These are phyloP conservation scores for Ceriops decandra DNA, from an alignment of 345 rosid species.

Conservation along the genomic window DNA sequence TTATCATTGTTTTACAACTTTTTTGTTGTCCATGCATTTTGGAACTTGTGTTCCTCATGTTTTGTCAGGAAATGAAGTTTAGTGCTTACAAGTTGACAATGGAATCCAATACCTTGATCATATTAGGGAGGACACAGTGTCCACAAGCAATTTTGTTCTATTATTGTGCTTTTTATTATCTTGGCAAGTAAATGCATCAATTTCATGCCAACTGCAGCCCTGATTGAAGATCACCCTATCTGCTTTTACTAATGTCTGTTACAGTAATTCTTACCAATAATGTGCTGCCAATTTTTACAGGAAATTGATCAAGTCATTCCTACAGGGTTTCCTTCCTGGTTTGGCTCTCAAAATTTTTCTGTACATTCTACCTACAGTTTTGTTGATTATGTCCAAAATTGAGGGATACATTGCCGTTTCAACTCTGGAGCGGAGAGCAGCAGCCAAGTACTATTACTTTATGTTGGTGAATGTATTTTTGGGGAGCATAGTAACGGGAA, in stretches of 20 bases:
- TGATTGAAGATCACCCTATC: not conserved
- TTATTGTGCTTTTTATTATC: too few relatives aligned
- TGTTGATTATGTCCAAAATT: conserved; percentile 90
- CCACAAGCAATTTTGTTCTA: not conserved
- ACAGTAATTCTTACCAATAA: not conserved
- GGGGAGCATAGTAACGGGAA: conserved; percentile 91
- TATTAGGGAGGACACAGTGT: not conserved
- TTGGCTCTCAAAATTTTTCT: conserved; percentile 85
- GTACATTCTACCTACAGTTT: conserved; percentile 61
- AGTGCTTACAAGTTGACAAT: not conserved
- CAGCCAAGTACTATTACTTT: conserved; percentile 87
- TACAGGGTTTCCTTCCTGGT: conserved; percentile 97
- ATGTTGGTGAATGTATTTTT: conserved; percentile 96
- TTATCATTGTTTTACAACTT: not conserved
- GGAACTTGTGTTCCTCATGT: not conserved
- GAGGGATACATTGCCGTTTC: conserved; percentile 86
- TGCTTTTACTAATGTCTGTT: not conserved
- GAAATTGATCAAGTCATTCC: conserved; percentile 86
- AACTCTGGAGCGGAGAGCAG: conserved; percentile 71
- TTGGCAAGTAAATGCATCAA: too few relatives aligned
- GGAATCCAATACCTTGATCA: not conserved
- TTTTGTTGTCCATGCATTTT: not conserved
- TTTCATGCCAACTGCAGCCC: too few relatives aligned
- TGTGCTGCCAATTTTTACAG: conserved; percentile 37
- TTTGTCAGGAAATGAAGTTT: not conserved